Evolutionary conservation across 768 basidiomycete genomes (phyloP).

Genomic region (Leccinum obscurum): DNA sequence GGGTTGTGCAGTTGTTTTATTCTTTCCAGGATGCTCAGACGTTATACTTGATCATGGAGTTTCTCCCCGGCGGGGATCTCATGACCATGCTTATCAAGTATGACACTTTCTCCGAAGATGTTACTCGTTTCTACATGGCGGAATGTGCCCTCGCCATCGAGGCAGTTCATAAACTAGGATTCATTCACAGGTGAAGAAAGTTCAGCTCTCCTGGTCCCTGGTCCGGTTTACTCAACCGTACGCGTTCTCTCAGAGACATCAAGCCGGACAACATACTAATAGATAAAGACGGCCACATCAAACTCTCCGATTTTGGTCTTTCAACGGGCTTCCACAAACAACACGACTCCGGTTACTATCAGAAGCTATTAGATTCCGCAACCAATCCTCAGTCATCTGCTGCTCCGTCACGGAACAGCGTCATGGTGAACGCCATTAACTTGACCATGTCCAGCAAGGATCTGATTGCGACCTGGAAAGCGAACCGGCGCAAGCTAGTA

Average conservation of each 20-base stretch:
- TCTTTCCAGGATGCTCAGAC: constrained; percentile 96
- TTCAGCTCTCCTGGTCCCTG: background rate
- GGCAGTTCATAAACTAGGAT: constrained; percentile 94
- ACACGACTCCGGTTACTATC: constrained; percentile 95
- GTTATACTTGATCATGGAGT: constrained; percentile 99
- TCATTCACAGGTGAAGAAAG: constrained; percentile 85
- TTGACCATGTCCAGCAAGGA: constrained; percentile 93
- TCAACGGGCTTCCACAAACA: constrained; percentile 99
- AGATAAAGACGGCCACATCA: constrained; percentile 95
- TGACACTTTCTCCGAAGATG: constrained; percentile 98
- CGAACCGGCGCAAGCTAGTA: constrained; percentile 93
- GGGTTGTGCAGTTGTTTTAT: constrained; percentile 97
- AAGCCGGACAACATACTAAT: constrained; percentile 95
- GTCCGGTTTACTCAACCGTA: background rate
- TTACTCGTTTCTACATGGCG: constrained; percentile 98
- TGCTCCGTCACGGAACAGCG: constrained; percentile 76
- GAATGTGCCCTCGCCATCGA: constrained; percentile 97
- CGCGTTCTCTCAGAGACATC: constrained; percentile 69
- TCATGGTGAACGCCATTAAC: constrained; percentile 97
- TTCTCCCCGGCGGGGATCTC: constrained; percentile 94
- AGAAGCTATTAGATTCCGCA: constrained; percentile 76
- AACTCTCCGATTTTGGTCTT: constrained; percentile 97
- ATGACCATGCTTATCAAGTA: constrained; percentile 99
- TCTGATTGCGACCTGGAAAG: constrained; percentile 98
- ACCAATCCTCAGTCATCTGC: constrained; percentile 43